phyloP scores from a whole-genome alignment of 2,329 filamentous ascomycete species.

The Elsinoe perseae region DNA sequence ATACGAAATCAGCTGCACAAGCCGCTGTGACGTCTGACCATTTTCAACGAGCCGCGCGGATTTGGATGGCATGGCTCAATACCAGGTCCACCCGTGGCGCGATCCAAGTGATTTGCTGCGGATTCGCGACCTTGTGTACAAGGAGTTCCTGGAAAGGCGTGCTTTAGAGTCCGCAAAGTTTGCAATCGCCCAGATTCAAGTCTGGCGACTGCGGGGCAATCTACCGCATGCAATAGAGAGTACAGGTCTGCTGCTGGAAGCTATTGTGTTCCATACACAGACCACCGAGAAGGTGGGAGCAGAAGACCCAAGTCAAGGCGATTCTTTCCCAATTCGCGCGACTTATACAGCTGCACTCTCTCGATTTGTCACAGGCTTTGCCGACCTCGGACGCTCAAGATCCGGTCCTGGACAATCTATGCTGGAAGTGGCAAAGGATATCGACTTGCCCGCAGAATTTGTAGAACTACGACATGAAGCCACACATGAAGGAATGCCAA shows the following conservation, averaged over 20 bases:
- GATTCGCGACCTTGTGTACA: conserved; percentile 59
- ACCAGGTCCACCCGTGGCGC: conserved; percentile 68
- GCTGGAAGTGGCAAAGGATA: conserved; percentile 61
- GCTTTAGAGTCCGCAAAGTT: background rate
- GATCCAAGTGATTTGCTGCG: conserved; percentile 56
- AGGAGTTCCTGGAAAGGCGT: background rate
- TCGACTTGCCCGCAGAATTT: conserved; percentile 67
- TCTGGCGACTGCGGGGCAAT: conserved; percentile 62
- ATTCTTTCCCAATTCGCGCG: conserved; percentile 41
- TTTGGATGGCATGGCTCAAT: conserved; percentile 29
- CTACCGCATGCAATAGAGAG: conserved; percentile 75
- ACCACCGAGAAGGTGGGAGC: conserved; percentile 48
- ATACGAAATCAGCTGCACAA: background rate
- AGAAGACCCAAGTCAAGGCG: conserved; percentile 1
- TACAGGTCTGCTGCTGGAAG: conserved; percentile 64
- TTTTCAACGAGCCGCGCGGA: background rate
- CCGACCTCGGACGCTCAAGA: conserved; percentile 65
- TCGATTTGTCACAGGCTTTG: conserved; percentile 67
- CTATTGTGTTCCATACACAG: conserved; percentile 53
- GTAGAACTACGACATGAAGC: conserved; percentile 85
- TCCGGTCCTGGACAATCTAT: conserved; percentile 49
- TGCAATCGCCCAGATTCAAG: conserved; percentile 1
- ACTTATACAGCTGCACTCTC: conserved; percentile 65
- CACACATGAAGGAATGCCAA: conserved; percentile 80
- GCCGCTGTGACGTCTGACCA: background rate